Evolutionary conservation across 2,329 filamentous ascomycete species (phyloP), one percentile per base, ranked within the genome.

Genomic region (Aspergillus melleus): DNA sequence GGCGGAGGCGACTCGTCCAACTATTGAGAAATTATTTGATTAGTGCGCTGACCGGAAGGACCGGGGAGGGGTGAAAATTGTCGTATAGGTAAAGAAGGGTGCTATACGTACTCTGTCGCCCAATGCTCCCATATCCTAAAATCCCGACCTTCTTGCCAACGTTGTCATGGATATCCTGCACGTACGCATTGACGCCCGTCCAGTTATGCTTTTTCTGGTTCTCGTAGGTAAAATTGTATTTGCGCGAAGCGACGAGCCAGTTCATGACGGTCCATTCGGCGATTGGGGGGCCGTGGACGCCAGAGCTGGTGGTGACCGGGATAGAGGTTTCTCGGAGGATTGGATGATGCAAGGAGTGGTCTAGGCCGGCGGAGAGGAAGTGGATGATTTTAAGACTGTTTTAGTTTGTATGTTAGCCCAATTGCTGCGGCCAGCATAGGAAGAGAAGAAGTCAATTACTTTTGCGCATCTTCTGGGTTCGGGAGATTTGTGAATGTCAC

Each of bases 201-300:
- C 87, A 89, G 2, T 74, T 63, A 60, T 83, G 83, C 63, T 80
- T 70, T 62, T 84, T 84, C 72, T 89, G 87, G 61, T 80, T 77
- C 52, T 87, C 81, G 53, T 87, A 80, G n/a, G 85, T 70, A 32
- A 74, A 53, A 49, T 80, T 78, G 70, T 85, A 86, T 26, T 80
- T 76, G 61, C 86, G 84, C n/a, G 79, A 81, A 24, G 83, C 77
- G n/a, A 83, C 78, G 2, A 89, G 75, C 56, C 83, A 81, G 66
- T 87, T 88, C 80, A 88, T 79, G 29, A 88, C 73, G 12, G 86
- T 83, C 86, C 87, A 90, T 76, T 89, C 87, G 0, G 86, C 80
- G 53, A 89, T 89, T 58, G 87, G 85, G 0, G 87, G 87, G 1
- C 84, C 85, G 67, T 87, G 85, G 51, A 87, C 82, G 24, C 85